phyloP scores from a whole-genome alignment of 257 asterid genomes.

The Cinchona pubescens region DNA sequence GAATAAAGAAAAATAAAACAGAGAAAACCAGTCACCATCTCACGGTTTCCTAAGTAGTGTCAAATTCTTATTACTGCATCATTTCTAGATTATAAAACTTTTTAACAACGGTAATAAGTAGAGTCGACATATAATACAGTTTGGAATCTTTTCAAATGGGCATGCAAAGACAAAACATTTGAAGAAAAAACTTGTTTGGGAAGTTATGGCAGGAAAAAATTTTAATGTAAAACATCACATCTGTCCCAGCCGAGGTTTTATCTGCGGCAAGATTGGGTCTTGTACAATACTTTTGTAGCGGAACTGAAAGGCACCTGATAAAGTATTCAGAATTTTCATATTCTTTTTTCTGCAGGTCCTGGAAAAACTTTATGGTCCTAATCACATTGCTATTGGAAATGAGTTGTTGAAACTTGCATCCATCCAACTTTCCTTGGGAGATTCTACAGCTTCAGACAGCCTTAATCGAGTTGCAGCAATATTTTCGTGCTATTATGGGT shows the following conservation, averaged over 20 bases:
- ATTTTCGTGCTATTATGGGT: constrained; percentile 64
- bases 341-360: constrained; percentile 54
- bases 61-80: neutral
- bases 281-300: neutral
- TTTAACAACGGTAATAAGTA: neutral
- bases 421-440: constrained; percentile 51
- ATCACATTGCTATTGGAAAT: constrained; percentile 76
- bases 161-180: neutral
- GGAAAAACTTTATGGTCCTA: constrained; percentile 60
- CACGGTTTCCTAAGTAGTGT: neutral
- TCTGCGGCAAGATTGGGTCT: neutral
- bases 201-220: neutral
- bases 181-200: neutral
- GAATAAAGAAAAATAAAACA: too few relatives aligned
- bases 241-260: neutral
- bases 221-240: neutral
- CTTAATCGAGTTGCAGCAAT: constrained; percentile 35
- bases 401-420: constrained; percentile 79
- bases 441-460: constrained; percentile 30
- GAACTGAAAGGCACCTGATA: neutral
- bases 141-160: neutral
- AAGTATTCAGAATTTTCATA: neutral
- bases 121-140: too few relatives aligned
- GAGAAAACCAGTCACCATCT: neutral
- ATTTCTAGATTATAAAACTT: neutral